Evolutionary conservation across 495 filamentous ascomycete species (phyloP).

Genomic region (Podospora conica): DNA sequence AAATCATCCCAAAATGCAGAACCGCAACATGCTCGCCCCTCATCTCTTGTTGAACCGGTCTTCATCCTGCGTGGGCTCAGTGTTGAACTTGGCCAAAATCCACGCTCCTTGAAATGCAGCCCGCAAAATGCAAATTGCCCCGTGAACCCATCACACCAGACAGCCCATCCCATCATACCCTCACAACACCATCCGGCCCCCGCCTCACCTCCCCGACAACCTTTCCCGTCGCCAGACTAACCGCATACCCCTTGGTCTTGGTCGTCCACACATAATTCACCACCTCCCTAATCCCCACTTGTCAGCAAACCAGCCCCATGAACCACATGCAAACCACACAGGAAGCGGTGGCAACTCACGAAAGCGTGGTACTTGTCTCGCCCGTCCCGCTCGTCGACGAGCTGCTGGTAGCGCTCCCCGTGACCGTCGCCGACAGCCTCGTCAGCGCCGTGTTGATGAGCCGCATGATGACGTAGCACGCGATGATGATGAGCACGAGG

Average conservation of each 20-base stretch:
- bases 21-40: not conserved
- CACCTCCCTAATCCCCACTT: not conserved
- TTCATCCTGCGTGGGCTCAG: not conserved
- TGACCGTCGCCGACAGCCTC: constrained; percentile 8
- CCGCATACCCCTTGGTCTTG: not conserved
- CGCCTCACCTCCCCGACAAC: not conserved
- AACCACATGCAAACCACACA: too few species aligned
- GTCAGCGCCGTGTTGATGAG: not conserved
- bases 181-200: not conserved
- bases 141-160: too few species aligned
- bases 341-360: not conserved
- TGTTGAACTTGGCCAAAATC: not conserved
- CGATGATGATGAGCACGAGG: constrained; percentile 2
- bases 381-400: not conserved
- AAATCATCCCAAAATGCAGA: not conserved
- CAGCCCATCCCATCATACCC: not conserved
- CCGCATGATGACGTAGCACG: constrained; percentile 2
- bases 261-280: not conserved
- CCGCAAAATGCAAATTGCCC: not conserved
- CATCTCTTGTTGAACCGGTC: not conserved
- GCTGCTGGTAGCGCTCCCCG: constrained; percentile 1
- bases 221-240: not conserved
- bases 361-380: not conserved
- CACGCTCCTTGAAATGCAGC: not conserved
- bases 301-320: not conserved